Percentiles rank a stretch among this genome's conserved stretches.
Conservation (phyloP, 1,284 basidiomycete genomes). For the Melanopsichium pennsylvanicum region DNA sequence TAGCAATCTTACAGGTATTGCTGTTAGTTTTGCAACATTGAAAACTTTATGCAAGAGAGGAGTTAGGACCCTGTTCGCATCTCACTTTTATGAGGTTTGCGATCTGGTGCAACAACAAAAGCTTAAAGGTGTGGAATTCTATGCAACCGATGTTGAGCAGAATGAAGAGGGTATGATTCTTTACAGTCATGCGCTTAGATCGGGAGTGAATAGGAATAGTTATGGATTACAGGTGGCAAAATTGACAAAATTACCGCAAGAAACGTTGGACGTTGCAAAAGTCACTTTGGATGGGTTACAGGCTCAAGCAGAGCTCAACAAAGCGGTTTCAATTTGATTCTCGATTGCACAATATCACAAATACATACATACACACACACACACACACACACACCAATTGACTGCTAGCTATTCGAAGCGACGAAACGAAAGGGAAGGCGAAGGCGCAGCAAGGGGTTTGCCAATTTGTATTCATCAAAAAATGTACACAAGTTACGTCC, state of each 20-base stretch:
- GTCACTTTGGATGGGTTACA: slow-evolving; percentile 3
- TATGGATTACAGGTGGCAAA: slow-evolving; percentile 91
- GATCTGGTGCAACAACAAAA: slow-evolving; percentile 70
- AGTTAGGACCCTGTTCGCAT: slow-evolving; percentile 89
- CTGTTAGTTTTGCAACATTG: slow-evolving; percentile 89
- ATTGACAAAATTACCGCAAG: slow-evolving; percentile 80
- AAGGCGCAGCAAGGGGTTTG: too few species aligned
- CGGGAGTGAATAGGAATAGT: slow-evolving; percentile 88
- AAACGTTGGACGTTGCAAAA: slow-evolving; percentile 8
- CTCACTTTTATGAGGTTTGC: slow-evolving; percentile 93
- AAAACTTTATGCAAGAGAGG: slow-evolving; percentile 81
- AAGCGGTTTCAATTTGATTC: not conserved
- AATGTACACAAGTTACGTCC: too few species aligned
- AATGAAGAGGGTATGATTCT: slow-evolving; percentile 72
- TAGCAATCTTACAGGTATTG: slow-evolving; percentile 86
- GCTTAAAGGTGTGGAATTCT: slow-evolving; percentile 73
- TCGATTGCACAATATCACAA: too few species aligned
- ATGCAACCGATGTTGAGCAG: slow-evolving; percentile 82
- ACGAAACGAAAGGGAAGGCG: too few species aligned
- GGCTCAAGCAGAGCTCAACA: not conserved
- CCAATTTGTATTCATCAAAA: too few species aligned
- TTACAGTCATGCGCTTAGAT: slow-evolving; percentile 81
- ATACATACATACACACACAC: too few species aligned
- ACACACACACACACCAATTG: too few species aligned
- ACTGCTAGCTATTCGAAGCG: too few species aligned